These are phyloP conservation scores for Cladophialophora psammophila DNA, from an alignment of 2,329 filamentous ascomycete species.

Conservation along the genomic window DNA sequence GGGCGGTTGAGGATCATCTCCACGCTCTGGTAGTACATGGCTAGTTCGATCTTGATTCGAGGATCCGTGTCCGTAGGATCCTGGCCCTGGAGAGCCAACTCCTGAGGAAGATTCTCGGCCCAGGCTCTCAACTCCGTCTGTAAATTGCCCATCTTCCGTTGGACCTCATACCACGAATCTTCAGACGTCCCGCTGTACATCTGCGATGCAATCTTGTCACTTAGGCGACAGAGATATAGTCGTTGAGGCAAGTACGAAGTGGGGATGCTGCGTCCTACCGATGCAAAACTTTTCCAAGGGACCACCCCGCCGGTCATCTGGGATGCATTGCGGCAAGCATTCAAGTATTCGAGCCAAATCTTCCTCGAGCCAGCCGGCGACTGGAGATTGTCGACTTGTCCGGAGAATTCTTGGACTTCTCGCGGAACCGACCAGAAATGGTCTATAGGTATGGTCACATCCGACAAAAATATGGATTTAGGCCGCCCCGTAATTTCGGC, in stretches of 20 bases:
- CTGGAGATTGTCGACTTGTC: not conserved
- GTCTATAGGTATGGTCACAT: constrained; percentile 37
- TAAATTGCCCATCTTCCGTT: constrained; percentile 31
- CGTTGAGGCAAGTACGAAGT: constrained; percentile 28
- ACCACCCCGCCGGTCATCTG: constrained; percentile 29
- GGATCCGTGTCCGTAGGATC: constrained; percentile 26
- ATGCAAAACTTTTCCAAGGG: constrained; percentile 31
- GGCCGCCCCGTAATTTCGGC: constrained; percentile 41
- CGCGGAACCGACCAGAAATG: not conserved
- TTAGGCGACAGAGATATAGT: constrained; percentile 30
- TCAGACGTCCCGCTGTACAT: constrained; percentile 30
- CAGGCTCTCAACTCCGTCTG: constrained; percentile 32
- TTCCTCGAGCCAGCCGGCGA: constrained; percentile 17
- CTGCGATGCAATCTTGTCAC: constrained; percentile 31
- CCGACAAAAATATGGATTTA: constrained; percentile 35
- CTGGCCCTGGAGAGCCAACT: constrained; percentile 24
- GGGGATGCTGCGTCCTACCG: constrained; percentile 22
- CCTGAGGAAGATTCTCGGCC: constrained; percentile 27
- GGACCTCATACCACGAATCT: constrained; percentile 31
- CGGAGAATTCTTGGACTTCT: not conserved
- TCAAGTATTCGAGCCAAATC: constrained; percentile 31
- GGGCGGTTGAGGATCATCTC: constrained; percentile 42
- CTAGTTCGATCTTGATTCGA: constrained; percentile 37
- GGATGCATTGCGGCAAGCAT: constrained; percentile 14
- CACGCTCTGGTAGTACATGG: constrained; percentile 42